Evolutionary conservation across 208 protist species (phyloP).

Genomic region (Crithidia brevicula): DNA sequence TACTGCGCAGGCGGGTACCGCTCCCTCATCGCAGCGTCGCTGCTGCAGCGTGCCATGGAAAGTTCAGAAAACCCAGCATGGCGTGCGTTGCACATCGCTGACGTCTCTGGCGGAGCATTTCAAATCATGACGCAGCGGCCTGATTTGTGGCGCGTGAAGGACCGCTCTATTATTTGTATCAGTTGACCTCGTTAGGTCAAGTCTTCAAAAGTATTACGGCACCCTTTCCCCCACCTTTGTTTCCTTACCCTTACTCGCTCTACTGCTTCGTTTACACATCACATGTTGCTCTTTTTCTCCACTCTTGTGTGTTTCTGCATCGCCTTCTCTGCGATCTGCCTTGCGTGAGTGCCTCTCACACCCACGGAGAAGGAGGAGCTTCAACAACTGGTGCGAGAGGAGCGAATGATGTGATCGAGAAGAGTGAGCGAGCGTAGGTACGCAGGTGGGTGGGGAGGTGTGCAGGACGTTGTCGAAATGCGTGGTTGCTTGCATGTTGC

Average conservation of each 20-base stretch:
- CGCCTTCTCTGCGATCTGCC: too few relatives aligned
- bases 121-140: slow-evolving; percentile 87
- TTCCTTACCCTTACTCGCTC: background rate
- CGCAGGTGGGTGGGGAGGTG: too few relatives aligned
- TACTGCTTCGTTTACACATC: background rate
- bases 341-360: too few relatives aligned
- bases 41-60: slow-evolving; percentile 68
- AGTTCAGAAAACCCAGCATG: slow-evolving; percentile 16
- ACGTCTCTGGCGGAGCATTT: slow-evolving; percentile 73
- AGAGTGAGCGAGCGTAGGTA: too few relatives aligned
- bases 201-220: background rate
- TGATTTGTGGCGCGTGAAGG: slow-evolving; percentile 82
- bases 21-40: slow-evolving; percentile 73
- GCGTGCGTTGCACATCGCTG: slow-evolving; percentile 33
- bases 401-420: too few relatives aligned
- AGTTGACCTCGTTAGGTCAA: slow-evolving; percentile 82
- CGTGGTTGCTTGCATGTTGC: too few relatives aligned
- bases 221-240: background rate
- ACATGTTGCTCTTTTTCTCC: too few relatives aligned
- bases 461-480: too few relatives aligned
- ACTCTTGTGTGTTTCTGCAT: too few relatives aligned
- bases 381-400: too few relatives aligned
- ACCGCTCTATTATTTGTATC: slow-evolving; percentile 85
- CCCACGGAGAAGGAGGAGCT: too few relatives aligned
- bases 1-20: slow-evolving; percentile 86